A percentile compares a stretch with the other conserved stretches of the same genome.
These are phyloP conservation scores for Phytopythium delawarense DNA, from an alignment of 352 stramenopile species.

Conservation along the genomic window DNA sequence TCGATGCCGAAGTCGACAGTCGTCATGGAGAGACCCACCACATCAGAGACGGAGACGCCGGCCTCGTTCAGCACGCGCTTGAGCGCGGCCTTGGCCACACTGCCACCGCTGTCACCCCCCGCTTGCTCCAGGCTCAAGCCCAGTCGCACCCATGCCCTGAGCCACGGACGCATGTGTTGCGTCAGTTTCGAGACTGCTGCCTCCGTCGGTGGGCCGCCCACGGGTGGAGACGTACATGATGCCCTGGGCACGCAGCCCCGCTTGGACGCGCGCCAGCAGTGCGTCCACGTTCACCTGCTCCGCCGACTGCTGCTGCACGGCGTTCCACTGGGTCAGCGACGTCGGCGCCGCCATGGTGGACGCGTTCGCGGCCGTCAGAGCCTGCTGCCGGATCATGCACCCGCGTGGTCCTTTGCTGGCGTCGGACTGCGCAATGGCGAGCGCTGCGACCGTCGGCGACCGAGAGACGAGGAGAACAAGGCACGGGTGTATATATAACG, in stretches of 20 bases:
- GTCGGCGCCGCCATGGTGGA: conserved; percentile 18
- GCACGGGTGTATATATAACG: too few species aligned
- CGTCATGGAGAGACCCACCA: conserved; percentile 25
- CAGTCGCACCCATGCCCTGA: conserved; percentile 50
- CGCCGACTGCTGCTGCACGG: conserved; percentile 56
- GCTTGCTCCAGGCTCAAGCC: conserved; percentile 46
- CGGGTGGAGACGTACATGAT: conserved; percentile 33
- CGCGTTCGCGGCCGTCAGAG: neutral
- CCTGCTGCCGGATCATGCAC: neutral
- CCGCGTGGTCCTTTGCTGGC: neutral
- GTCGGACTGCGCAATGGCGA: neutral
- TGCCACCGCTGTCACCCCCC: conserved; percentile 26
- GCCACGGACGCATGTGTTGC: neutral
- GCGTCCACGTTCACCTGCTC: conserved; percentile 49
- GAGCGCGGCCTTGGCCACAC: conserved; percentile 45
- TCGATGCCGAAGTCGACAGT: neutral
- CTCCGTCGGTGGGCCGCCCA: neutral
- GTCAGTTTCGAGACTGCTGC: neutral
- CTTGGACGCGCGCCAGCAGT: conserved; percentile 39
- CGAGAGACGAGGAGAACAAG: too few species aligned
- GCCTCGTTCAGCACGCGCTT: conserved; percentile 54
- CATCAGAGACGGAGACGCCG: conserved; percentile 49
- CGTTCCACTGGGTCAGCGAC: conserved; percentile 73
- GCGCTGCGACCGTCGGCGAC: too few species aligned
- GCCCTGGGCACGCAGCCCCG: conserved; percentile 32